Conservation (phyloP, 305 asterid species). For the Fraxinus velutina region DNA sequence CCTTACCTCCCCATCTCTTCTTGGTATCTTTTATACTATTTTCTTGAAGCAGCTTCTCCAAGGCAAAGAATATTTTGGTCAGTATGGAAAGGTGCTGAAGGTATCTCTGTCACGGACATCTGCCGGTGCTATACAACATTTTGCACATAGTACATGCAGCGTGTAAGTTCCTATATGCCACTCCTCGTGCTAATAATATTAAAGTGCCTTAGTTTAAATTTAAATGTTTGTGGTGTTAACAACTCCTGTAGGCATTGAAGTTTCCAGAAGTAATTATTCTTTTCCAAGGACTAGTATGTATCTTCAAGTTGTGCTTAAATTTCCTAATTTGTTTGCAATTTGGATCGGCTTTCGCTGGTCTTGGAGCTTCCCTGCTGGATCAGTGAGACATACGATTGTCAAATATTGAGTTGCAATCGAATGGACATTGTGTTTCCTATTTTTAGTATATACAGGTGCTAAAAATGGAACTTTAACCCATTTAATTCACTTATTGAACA, state of each 20-base stretch:
- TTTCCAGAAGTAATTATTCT: not conserved
- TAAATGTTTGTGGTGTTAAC: not conserved
- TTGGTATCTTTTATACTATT: slow-evolving; percentile 16
- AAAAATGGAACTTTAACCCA: not conserved
- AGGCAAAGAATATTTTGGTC: slow-evolving; percentile 76
- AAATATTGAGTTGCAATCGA: not conserved
- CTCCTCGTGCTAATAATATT: not conserved
- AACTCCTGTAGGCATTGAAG: not conserved
- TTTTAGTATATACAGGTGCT: not conserved
- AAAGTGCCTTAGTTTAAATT: not conserved
- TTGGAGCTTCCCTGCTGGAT: not conserved
- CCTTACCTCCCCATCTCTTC: slow-evolving; percentile 1
- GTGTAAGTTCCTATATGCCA: slow-evolving; percentile 57
- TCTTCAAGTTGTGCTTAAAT: not conserved
- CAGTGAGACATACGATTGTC: not conserved
- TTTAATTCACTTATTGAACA: not conserved
- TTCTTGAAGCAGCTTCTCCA: slow-evolving; percentile 63
- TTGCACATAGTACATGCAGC: slow-evolving; percentile 86
- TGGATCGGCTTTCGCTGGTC: not conserved
- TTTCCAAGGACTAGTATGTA: not conserved
- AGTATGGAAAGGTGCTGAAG: slow-evolving; percentile 88
- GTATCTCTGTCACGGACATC: slow-evolving; percentile 92
- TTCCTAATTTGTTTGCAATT: not conserved
- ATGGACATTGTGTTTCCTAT: not conserved
- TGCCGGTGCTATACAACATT: slow-evolving; percentile 84